Conservation (phyloP, 257 asterid genomes). For the Gentiana straminea region DNA sequence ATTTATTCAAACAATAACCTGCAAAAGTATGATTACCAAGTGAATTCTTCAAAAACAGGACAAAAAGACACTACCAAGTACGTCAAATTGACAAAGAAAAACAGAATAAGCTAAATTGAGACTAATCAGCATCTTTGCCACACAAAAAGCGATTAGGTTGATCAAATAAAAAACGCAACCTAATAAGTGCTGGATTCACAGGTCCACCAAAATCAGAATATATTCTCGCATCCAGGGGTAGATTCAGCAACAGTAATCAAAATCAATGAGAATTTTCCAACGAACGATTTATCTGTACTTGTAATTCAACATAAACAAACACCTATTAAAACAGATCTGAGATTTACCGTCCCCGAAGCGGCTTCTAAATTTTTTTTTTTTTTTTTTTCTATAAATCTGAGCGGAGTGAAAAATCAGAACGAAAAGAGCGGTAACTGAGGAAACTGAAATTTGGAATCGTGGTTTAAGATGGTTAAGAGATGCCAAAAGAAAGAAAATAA, state of each 20-base stretch:
- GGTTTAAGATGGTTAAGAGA: conserved; percentile 19
- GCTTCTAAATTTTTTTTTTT: conserved; percentile 25
- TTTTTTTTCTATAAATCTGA: neutral
- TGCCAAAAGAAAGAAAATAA: conserved; percentile 3
- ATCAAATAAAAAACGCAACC: neutral
- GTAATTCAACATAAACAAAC: neutral
- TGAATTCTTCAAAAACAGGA: neutral
- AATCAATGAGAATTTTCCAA: neutral
- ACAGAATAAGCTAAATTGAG: neutral
- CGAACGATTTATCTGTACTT: neutral
- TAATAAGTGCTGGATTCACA: conserved; percentile 26
- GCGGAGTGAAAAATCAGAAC: conserved; percentile 12
- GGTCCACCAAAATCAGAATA: conserved; percentile 20
- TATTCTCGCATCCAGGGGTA: conserved; percentile 11
- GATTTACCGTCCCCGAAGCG: conserved; percentile 9
- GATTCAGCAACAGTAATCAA: conserved; percentile 26
- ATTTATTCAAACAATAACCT: neutral
- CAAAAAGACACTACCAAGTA: too few species aligned
- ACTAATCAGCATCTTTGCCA: neutral
- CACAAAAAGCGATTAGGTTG: too few species aligned
- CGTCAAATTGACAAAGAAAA: neutral
- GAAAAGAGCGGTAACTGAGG: conserved; percentile 45
- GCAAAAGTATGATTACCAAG: neutral
- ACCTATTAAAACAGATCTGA: conserved; percentile 41
- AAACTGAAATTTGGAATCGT: conserved; percentile 56